A percentile compares a stretch with the other conserved stretches of the same genome.
phyloP scores from a whole-genome alignment of 331 rosid genomes.

The Arachis monticola region DNA sequence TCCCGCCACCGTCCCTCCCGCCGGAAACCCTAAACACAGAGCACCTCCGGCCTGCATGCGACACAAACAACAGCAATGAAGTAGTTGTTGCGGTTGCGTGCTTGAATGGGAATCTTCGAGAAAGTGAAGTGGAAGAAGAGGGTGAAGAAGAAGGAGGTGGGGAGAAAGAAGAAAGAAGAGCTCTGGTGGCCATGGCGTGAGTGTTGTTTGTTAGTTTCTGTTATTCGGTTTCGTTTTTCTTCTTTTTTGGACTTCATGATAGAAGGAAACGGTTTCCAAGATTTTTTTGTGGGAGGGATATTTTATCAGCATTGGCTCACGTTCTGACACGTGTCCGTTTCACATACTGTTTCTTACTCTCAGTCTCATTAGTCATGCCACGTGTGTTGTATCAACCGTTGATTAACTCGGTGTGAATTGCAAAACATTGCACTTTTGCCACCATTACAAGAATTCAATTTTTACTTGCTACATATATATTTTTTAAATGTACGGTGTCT shows the following conservation, averaged over 20 bases:
- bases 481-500: too few relatives aligned
- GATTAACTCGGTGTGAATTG: too few relatives aligned
- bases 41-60: slow-evolving; percentile 35
- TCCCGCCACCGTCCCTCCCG: slow-evolving; percentile 44
- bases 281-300: slow-evolving; percentile 45
- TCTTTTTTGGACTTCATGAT: not conserved
- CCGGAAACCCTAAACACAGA: slow-evolving; percentile 39
- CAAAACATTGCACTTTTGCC: too few relatives aligned
- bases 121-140: slow-evolving; percentile 22
- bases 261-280: not conserved
- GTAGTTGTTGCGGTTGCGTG: not conserved
- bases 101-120: slow-evolving; percentile 28
- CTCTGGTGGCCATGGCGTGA: slow-evolving; percentile 39
- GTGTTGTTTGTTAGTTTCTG: not conserved
- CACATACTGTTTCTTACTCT: not conserved
- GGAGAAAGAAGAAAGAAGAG: slow-evolving; percentile 63
- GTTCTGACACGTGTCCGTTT: slow-evolving; percentile 63
- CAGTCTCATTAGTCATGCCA: too few relatives aligned
- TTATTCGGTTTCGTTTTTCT: not conserved
- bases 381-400: too few relatives aligned
- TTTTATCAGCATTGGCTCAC: slow-evolving; percentile 57
- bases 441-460: too few relatives aligned
- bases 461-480: too few relatives aligned
- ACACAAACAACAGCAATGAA: not conserved
- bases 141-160: slow-evolving; percentile 44